Conservation (phyloP, 139 green algal species). For the Closterium sp. region DNA sequence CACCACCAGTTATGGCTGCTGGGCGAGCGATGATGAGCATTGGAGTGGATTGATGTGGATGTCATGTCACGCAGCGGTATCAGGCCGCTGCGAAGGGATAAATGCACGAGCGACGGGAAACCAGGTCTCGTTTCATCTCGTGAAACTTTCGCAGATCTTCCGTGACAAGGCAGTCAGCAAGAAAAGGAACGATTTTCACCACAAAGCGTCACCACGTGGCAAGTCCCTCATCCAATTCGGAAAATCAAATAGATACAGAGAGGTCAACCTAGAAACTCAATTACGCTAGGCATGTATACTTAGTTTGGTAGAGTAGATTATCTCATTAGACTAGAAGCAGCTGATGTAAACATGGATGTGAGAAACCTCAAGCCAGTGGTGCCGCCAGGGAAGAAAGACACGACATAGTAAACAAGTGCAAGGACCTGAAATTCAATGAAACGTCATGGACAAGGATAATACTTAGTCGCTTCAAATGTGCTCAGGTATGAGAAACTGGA, state of each 20-base stretch:
- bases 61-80: neutral
- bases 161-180: neutral
- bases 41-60: neutral
- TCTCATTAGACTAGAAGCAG: constrained; percentile 5
- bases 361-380: constrained; percentile 69
- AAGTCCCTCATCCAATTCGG: neutral
- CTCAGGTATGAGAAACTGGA: neutral
- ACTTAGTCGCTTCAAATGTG: no score
- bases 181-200: neutral
- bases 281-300: neutral
- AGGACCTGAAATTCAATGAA: constrained; percentile 56
- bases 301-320: neutral
- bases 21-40: no score
- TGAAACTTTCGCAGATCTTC: neutral
- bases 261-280: no score
- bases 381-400: constrained; percentile 89
- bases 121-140: neutral
- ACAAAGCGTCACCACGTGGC: neutral
- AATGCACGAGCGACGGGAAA: neutral
- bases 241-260: no score
- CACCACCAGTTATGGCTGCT: no score
- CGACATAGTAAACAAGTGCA: constrained; percentile 86
- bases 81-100: neutral
- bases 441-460: constrained; percentile 26
- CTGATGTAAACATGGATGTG: constrained; percentile 43